Evolutionary conservation across 345 rosid genomes (phyloP), one percentile per base, ranked within the genome.

Genomic region (Camelina neglecta): DNA sequence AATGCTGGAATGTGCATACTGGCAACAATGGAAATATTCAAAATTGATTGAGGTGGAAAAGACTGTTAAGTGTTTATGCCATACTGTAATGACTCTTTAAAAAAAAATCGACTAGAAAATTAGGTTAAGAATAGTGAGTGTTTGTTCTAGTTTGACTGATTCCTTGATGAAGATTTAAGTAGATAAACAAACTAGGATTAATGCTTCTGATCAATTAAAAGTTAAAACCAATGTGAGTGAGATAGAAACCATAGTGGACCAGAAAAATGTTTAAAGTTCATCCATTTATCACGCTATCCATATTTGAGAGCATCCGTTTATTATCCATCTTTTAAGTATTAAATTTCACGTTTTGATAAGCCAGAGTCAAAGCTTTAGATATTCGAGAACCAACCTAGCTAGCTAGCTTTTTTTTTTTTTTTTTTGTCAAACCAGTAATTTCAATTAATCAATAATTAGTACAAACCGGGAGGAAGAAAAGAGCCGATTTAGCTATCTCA

Each of bases 1-100:
- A 49, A 20, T 38, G 53, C 65, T 66, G 57, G 50, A 42, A 53
- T 39, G 67, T 47, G 50, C 47, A 16, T 48, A 47, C 60, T 47
- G 56, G 41, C 49, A 35, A 66, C 36, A 57, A 48, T 6, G 16
- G 24, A 75, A 31, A 21, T 31, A 48, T 24, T 75, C 54, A 58
- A 56, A 62, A 54, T 12, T 39, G 10, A 35, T 0, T 20, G 47
- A 33, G 50, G 18, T 49, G 60, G 48, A 47, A 47, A 35, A 33
- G 24, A 21, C 10, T 11, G 13, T 49, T 61, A 11, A 71, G 23
- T 33, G 38, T 35, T 13, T 49, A 7, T 49, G 12, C n/a, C 44
- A 21, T 60, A 60, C 16, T 29, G 31, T 4, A 4, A 29, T 29
- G 31, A 29, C 31, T 29, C 31, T 3, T 29, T 4, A 29, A 29